Percentiles rank a stretch among this genome's conserved stretches.
These are phyloP conservation scores for Podaxis pistillaris DNA, from an alignment of 768 basidiomycete genomes.

Conservation along the genomic window DNA sequence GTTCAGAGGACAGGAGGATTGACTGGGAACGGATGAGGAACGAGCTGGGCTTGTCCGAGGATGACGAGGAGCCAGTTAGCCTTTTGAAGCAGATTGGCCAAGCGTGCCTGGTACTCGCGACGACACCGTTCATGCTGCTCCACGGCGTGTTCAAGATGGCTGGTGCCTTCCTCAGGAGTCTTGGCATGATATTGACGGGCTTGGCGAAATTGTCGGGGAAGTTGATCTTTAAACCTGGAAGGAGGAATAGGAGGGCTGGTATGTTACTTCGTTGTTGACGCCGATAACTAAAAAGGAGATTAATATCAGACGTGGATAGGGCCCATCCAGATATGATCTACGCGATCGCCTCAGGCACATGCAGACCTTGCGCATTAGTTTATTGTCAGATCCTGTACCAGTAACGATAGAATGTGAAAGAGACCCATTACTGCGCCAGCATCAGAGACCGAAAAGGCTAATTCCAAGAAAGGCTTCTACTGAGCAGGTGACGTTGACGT, in stretches of 20 bases:
- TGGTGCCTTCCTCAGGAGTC: not conserved
- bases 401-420: not conserved
- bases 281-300: not conserved
- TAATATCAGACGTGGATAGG: not conserved
- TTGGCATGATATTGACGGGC: slow-evolving; percentile 6
- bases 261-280: not conserved
- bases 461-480: not conserved
- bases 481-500: not conserved
- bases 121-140: slow-evolving; percentile 9
- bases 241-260: not conserved
- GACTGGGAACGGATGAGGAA: not conserved
- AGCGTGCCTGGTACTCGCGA: slow-evolving; percentile 8
- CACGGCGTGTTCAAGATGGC: slow-evolving; percentile 6
- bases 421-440: not conserved
- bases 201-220: not conserved
- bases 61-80: not conserved
- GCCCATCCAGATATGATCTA: not conserved
- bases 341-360: too few relatives aligned
- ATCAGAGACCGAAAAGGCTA: not conserved
- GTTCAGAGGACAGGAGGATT: not conserved
- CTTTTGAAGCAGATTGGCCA: slow-evolving; percentile 7
- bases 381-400: not conserved
- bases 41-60: not conserved
- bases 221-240: not conserved
- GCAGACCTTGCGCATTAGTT: not conserved